Evolutionary conservation across 2,329 filamentous ascomycete genomes (phyloP).

Genomic region (Stenocarpella maydis): DNA sequence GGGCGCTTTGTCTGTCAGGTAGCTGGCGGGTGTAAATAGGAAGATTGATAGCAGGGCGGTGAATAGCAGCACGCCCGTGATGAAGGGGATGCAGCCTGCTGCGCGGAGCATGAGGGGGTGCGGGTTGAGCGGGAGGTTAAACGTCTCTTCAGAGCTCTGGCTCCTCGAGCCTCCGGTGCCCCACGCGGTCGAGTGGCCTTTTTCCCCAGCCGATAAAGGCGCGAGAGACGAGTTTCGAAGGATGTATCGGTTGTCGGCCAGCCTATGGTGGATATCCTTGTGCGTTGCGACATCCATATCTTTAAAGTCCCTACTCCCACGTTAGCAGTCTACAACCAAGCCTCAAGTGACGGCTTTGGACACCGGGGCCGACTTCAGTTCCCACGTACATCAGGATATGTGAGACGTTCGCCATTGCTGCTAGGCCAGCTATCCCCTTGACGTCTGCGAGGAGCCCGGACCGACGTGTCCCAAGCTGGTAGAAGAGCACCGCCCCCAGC

Average conservation of each 20-base stretch:
- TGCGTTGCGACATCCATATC: slow-evolving; percentile 74
- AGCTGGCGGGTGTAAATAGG: slow-evolving; percentile 64
- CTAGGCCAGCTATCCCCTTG: slow-evolving; percentile 76
- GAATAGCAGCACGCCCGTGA: slow-evolving; percentile 65
- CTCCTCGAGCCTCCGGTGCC: background rate
- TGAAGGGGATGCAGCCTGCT: slow-evolving; percentile 66
- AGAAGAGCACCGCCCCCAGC: slow-evolving; percentile 65
- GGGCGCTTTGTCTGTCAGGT: slow-evolving; percentile 67
- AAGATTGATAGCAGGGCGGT: slow-evolving; percentile 66
- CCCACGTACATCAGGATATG: slow-evolving; percentile 42
- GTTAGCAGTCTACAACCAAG: background rate
- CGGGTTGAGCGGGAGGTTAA: slow-evolving; percentile 64
- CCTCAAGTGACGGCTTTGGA: background rate
- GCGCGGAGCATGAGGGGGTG: slow-evolving; percentile 74
- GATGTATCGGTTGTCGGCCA: slow-evolving; percentile 73
- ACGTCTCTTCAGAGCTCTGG: slow-evolving; percentile 47
- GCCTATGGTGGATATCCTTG: slow-evolving; percentile 70
- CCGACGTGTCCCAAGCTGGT: slow-evolving; percentile 66
- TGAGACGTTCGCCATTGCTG: slow-evolving; percentile 77
- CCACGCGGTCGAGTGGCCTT: slow-evolving; percentile 41
- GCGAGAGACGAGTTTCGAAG: slow-evolving; percentile 76
- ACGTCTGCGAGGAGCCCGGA: slow-evolving; percentile 74
- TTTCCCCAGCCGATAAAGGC: slow-evolving; percentile 58
- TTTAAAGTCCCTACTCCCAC: slow-evolving; percentile 63
- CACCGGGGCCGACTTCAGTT: background rate